Percentiles rank a stretch among this genome's conserved stretches.
Evolutionary conservation across 257 asterid genomes (phyloP).

Genomic region (Solanum megistacrolobum): DNA sequence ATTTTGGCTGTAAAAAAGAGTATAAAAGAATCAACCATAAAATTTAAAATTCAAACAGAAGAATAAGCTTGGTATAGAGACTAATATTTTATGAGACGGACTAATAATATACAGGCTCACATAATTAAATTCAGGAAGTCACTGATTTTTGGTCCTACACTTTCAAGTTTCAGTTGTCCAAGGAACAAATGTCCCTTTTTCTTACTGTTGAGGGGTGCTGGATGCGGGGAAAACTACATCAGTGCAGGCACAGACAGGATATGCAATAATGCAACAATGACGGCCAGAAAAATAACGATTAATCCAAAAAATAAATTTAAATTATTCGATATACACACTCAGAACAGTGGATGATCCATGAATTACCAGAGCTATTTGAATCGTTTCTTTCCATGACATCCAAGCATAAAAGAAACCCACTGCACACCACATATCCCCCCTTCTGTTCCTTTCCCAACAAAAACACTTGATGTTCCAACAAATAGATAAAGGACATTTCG

Average conservation of each 20-base stretch:
- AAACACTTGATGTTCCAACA: background rate
- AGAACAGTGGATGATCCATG: background rate
- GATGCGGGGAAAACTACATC: background rate
- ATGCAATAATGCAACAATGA: background rate
- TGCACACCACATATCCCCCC: background rate
- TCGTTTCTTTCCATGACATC: background rate
- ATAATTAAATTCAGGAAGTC: background rate
- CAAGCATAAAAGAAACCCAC: background rate
- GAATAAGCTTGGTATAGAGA: background rate
- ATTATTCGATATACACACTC: background rate
- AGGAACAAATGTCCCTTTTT: background rate
- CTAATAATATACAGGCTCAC: background rate
- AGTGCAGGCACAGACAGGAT: background rate
- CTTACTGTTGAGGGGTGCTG: background rate
- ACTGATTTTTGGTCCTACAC: background rate
- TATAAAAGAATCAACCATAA: conserved; percentile 7
- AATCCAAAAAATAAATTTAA: background rate
- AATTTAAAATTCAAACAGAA: background rate
- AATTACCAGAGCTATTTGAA: background rate
- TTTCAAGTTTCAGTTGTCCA: background rate
- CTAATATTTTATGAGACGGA: background rate
- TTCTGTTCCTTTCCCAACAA: background rate
- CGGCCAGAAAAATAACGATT: background rate
- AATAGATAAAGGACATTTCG: background rate
- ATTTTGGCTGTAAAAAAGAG: conserved; percentile 63